phyloP scores from a whole-genome alignment of 2,329 filamentous ascomycete genomes.

The Rhynchosporium secalis region DNA sequence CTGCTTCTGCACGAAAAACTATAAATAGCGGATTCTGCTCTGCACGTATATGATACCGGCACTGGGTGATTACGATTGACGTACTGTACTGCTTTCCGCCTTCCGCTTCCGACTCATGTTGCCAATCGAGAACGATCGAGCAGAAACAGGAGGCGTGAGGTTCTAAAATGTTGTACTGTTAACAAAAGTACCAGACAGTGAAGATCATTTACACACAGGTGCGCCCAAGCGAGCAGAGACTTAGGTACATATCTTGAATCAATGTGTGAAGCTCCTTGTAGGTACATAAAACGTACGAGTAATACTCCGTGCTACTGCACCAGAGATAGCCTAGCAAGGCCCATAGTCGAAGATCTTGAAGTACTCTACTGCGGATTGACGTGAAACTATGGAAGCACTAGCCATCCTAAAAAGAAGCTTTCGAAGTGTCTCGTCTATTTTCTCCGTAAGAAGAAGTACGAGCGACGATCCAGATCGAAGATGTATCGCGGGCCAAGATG shows the following conservation, averaged over 20 bases:
- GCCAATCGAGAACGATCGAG: neutral
- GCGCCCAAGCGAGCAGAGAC: neutral
- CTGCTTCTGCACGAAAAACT: slow-evolving; percentile 19
- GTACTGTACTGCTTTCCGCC: neutral
- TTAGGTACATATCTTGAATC: neutral
- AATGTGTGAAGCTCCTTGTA: too few species aligned
- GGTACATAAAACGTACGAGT: neutral
- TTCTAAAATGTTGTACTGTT: slow-evolving; percentile 1
- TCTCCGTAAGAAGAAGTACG: slow-evolving; percentile 27
- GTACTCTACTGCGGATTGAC: neutral
- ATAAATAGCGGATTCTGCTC: slow-evolving; percentile 23
- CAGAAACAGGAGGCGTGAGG: neutral
- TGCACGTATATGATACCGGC: slow-evolving; percentile 19
- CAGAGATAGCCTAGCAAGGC: neutral
- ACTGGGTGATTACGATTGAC: slow-evolving; percentile 20
- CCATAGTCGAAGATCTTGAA: neutral
- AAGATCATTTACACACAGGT: neutral
- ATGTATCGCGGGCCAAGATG: slow-evolving; percentile 2
- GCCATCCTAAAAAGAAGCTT: slow-evolving; percentile 17
- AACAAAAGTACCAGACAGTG: slow-evolving; percentile 12
- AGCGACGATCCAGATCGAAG: slow-evolving; percentile 27
- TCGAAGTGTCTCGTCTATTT: slow-evolving; percentile 26
- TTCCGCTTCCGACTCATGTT: neutral
- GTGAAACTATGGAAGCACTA: neutral
- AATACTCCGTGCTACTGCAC: neutral